Base-by-base conservation (phyloP, 2,329 filamentous ascomycete genomes). In the Calonectria crousiana region DNA sequence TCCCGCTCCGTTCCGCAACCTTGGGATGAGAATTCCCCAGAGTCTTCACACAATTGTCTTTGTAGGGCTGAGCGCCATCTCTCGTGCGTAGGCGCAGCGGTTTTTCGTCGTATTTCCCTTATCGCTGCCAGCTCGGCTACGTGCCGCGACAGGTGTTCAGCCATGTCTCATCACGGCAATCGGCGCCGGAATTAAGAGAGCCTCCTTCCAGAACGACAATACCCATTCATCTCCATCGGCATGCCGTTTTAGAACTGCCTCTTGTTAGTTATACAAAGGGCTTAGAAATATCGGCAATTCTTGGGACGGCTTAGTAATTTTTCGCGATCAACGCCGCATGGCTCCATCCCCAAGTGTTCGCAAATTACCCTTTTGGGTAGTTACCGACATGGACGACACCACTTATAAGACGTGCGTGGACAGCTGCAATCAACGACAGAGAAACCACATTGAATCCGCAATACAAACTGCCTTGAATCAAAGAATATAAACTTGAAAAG, bases 11-110 rank as follows among this genome's bases (percentile, higher is more conserved):
- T 36, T 51, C 41, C 26, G 53, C 41, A 28, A 52, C 41, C 68
- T 53, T 41, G 62, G 28, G 58, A 38, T 71, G n/a, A 26, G 52
- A n/a, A n/a, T 67, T 62, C 52, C 52, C 51, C 41, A 51, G 51
- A 32, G 52, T 67, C 69, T 64, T 53, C 70, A 72, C 69, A 67
- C 28, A 41, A 67, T 18, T 53, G n/a, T 47, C 41, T 53, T 51
- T 56, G 67, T 64, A 72, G 70, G 70, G 70, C 70, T 68, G 70
- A 38, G 49, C 10, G 34, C 34, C 41, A 38, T 38, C 49, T 51
- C 36, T 26, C 44, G 6, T 28, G 23, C 28, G 49, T n/a, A 23
- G 60, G 18, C 14, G 67, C 34, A 18, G 51, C 28, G 28, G 34
- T 16, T 34, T 14, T 44, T 20, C n/a, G 56, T 38, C 20, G 32